Percentiles rank a stretch among this genome's conserved stretches.
Evolutionary conservation across 2,329 filamentous ascomycete species (phyloP).

Genomic region (Diaporthe vaccinii): DNA sequence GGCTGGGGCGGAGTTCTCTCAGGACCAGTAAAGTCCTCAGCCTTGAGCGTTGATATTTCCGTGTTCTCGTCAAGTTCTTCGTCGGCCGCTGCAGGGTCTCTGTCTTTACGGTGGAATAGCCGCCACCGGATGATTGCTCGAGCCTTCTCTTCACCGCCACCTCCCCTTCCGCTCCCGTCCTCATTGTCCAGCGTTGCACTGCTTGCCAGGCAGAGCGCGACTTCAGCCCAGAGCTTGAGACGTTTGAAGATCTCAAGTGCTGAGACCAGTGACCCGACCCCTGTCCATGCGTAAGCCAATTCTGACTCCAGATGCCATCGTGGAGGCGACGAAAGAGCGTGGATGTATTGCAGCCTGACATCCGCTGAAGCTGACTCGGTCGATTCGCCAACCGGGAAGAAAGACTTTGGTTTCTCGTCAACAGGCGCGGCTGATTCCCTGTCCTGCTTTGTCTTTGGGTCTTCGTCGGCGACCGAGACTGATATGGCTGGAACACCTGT

Average conservation of each 20-base stretch:
- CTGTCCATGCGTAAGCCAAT: conserved; percentile 91
- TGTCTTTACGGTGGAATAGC: conserved; percentile 76
- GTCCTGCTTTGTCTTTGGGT: conserved; percentile 34
- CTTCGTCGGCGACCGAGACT: conserved; percentile 44
- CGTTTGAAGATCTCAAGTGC: conserved; percentile 97
- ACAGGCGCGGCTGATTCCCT: conserved; percentile 33
- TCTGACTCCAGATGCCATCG: conserved; percentile 96
- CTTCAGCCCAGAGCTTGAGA: conserved; percentile 93
- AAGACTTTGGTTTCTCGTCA: conserved; percentile 75
- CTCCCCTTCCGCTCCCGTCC: conserved; percentile 66
- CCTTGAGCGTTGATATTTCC: conserved; percentile 70
- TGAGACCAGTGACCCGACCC: conserved; percentile 86
- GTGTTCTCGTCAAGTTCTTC: conserved; percentile 66
- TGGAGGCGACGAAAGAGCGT: conserved; percentile 85
- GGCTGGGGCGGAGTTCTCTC: conserved; percentile 79
- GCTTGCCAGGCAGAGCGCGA: conserved; percentile 86
- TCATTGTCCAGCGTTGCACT: conserved; percentile 73
- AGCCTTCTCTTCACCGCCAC: conserved; percentile 82
- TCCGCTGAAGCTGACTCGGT: conserved; percentile 83
- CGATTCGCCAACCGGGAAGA: conserved; percentile 82
- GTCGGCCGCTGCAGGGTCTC: conserved; percentile 46
- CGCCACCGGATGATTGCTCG: conserved; percentile 81
- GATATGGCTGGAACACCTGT: conserved; percentile 30
- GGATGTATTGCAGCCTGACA: conserved; percentile 85
- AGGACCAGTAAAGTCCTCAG: conserved; percentile 68